phyloP scores from a whole-genome alignment of 805 yeast species.

The Phaffomyces opuntiae region DNA sequence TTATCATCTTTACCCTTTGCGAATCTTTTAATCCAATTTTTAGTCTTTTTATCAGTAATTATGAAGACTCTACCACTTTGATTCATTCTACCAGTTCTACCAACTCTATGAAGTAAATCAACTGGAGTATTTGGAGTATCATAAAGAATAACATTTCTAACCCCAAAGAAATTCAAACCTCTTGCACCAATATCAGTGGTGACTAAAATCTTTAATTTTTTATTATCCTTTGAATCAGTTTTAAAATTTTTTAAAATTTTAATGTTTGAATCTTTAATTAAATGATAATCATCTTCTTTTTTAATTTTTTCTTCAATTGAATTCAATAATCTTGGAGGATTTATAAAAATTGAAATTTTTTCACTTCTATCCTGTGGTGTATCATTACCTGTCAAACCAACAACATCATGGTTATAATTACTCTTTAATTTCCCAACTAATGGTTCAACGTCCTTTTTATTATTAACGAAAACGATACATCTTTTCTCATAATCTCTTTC shows the following conservation, averaged over 20 bases:
- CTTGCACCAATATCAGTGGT: constrained; percentile 88
- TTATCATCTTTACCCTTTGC: constrained; percentile 12
- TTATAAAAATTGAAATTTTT: constrained; percentile 56
- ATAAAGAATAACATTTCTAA: constrained; percentile 74
- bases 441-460: constrained; percentile 52
- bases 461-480: constrained; percentile 79
- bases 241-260: constrained; percentile 13
- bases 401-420: constrained; percentile 49
- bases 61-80: constrained; percentile 83
- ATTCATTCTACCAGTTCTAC: constrained; percentile 91
- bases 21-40: constrained; percentile 76
- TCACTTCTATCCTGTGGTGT: constrained; percentile 49
- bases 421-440: constrained; percentile 47
- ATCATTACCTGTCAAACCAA: constrained; percentile 63
- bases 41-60: constrained; percentile 60
- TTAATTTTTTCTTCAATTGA: constrained; percentile 14
- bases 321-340: constrained; percentile 42
- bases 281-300: constrained; percentile 9
- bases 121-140: constrained; percentile 83
- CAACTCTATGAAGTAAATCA: constrained; percentile 85
- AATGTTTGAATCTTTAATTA: constrained; percentile 30
- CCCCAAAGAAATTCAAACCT: constrained; percentile 79
- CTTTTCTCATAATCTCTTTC: constrained; percentile 74
- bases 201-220: constrained; percentile 58
- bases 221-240: constrained; percentile 4